Conservation (phyloP, 164 flowering plant genomes). For the Houttuynia cordata region DNA sequence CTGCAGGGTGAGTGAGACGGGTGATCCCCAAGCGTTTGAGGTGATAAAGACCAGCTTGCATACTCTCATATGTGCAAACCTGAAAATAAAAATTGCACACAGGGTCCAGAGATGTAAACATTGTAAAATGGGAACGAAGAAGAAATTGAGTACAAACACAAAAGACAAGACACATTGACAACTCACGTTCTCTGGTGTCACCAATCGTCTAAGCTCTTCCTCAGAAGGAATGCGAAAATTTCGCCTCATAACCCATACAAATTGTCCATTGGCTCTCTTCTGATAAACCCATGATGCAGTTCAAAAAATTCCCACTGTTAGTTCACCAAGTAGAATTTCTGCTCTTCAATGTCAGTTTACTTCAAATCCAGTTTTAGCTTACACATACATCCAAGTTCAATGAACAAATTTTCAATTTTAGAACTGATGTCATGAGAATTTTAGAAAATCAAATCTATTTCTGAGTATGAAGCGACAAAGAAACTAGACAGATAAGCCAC, state of each 20-base stretch:
- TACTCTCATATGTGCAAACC: constrained; percentile 94
- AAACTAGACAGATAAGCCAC: no score
- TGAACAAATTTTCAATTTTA: no score
- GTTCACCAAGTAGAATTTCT: no score
- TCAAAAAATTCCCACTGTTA: no score
- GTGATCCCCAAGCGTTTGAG: constrained; percentile 87
- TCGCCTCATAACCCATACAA: constrained; percentile 61
- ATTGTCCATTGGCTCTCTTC: constrained; percentile 56
- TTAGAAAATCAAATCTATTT: no score
- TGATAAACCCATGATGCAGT: constrained; percentile 13
- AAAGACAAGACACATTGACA: neutral
- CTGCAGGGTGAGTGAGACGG: constrained; percentile 48
- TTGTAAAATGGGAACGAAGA: neutral
- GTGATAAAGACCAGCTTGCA: constrained; percentile 80
- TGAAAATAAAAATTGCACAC: constrained; percentile 12
- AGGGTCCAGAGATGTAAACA: neutral
- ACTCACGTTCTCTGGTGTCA: constrained; percentile 78
- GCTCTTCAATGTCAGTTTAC: no score
- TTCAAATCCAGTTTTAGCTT: no score
- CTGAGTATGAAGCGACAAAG: no score
- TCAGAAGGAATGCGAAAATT: constrained; percentile 74
- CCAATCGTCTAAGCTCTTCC: constrained; percentile 76
- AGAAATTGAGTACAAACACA: neutral
- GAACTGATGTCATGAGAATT: no score
- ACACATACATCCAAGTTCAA: no score